These are phyloP conservation scores for Elsinoe fawcettii DNA, from an alignment of 2,329 filamentous ascomycete species.

Conservation along the genomic window DNA sequence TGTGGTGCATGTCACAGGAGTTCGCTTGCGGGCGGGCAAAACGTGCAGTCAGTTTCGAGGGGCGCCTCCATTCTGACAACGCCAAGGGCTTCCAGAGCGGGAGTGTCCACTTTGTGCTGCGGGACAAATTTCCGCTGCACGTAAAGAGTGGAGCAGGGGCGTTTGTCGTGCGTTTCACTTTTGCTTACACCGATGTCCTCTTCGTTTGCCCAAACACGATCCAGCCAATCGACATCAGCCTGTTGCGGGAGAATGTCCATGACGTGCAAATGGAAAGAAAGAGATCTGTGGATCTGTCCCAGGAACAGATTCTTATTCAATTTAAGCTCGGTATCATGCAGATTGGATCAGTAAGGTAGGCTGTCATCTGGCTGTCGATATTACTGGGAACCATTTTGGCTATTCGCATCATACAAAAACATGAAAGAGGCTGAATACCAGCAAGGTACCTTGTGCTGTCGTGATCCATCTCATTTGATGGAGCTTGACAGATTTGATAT, in stretches of 20 bases:
- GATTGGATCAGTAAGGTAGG: background rate
- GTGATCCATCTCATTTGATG: too few relatives aligned
- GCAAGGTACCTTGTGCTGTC: background rate
- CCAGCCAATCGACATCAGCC: background rate
- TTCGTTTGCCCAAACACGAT: background rate
- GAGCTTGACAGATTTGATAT: too few relatives aligned
- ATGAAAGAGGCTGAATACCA: background rate
- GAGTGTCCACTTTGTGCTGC: background rate
- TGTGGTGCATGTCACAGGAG: slow-evolving; percentile 1
- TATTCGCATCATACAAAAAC: background rate
- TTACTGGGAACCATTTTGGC: background rate
- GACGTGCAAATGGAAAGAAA: background rate
- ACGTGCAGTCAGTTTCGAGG: slow-evolving; percentile 4
- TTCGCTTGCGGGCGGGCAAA: slow-evolving; percentile 7
- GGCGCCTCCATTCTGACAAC: slow-evolving; percentile 2
- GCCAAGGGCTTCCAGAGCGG: slow-evolving; percentile 3
- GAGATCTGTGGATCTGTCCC: background rate
- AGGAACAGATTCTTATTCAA: background rate
- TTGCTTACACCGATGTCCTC: background rate
- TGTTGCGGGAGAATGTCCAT: background rate
- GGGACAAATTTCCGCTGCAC: background rate
- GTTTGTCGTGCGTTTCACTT: background rate
- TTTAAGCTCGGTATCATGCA: background rate
- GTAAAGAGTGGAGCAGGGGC: background rate
- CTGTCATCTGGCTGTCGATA: background rate